A percentile compares a stretch with the other conserved stretches of the same genome.
These are phyloP conservation scores for Thymus mandschuricus DNA, from an alignment of 257 asterid genomes.

Conservation along the genomic window DNA sequence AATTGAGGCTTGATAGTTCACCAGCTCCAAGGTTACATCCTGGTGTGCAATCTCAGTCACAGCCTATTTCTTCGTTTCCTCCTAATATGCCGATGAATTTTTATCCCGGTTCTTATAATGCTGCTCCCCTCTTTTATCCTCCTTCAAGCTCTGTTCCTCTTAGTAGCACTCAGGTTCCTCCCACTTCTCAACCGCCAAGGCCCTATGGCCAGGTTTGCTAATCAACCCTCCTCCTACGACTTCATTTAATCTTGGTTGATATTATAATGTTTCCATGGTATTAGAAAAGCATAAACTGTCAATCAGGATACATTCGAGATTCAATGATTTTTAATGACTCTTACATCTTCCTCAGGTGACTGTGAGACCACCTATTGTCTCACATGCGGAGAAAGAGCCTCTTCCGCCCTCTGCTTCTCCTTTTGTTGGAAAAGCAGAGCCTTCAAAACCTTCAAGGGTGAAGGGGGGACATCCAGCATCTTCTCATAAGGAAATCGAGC, in stretches of 20 bases:
- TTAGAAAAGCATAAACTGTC: neutral
- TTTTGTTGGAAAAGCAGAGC: constrained; percentile 49
- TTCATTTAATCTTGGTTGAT: constrained; percentile 5
- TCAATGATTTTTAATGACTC: constrained; percentile 11
- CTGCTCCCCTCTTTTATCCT: constrained; percentile 44
- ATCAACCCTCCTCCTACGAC: constrained; percentile 17
- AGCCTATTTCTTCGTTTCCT: constrained; percentile 62
- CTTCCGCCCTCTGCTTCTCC: constrained; percentile 44
- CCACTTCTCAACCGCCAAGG: constrained; percentile 62
- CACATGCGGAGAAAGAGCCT: constrained; percentile 56
- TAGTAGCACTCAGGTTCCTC: constrained; percentile 44
- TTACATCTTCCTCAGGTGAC: constrained; percentile 52
- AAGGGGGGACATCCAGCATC: constrained; percentile 38
- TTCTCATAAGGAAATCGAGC: constrained; percentile 43
- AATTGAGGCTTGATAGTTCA: constrained; percentile 73
- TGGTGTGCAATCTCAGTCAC: constrained; percentile 65
- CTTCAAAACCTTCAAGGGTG: constrained; percentile 41
- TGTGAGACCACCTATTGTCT: constrained; percentile 60
- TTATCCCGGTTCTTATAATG: constrained; percentile 55
- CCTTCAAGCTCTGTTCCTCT: constrained; percentile 60
- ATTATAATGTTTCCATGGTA: neutral
- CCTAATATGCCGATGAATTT: constrained; percentile 53
- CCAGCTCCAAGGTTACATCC: constrained; percentile 62
- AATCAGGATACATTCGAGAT: constrained; percentile 15
- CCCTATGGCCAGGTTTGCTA: constrained; percentile 62